Conservation (phyloP, 805 yeast species). For the Metschnikowia koreensis region DNA sequence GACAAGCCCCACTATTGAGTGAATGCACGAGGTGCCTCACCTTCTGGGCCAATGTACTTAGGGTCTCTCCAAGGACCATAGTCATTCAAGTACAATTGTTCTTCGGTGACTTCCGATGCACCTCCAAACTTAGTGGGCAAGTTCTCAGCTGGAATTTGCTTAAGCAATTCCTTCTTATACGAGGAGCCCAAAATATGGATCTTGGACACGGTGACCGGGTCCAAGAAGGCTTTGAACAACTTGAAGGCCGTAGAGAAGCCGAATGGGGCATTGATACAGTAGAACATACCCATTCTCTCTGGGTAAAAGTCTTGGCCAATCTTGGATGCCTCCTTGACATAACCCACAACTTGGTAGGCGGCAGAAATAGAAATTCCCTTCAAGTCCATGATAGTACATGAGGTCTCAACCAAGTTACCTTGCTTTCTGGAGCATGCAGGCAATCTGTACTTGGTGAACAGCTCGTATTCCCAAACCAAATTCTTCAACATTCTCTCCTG, state of each 20-base stretch:
- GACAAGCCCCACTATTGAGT: not conserved
- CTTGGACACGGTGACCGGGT: conserved; percentile 95
- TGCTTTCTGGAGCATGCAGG: conserved; percentile 91
- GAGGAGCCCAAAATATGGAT: conserved; percentile 81
- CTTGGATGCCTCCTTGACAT: conserved; percentile 88
- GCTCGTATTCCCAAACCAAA: conserved; percentile 96
- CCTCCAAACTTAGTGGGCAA: conserved; percentile 94
- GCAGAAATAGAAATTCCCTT: conserved; percentile 87
- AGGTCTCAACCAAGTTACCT: conserved; percentile 82
- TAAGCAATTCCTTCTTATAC: conserved; percentile 77
- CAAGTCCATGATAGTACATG: conserved; percentile 92
- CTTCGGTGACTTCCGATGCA: conserved; percentile 59
- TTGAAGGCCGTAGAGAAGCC: conserved; percentile 95
- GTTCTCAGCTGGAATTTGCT: conserved; percentile 92
- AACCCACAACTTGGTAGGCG: conserved; percentile 80
- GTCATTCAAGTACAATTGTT: conserved; percentile 85
- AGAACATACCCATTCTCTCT: conserved; percentile 98
- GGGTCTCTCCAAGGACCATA: conserved; percentile 97
- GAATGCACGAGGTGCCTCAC: conserved; percentile 70
- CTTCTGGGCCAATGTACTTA: conserved; percentile 88
- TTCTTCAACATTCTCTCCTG: conserved; percentile 96
- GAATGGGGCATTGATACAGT: conserved; percentile 93
- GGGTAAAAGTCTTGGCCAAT: conserved; percentile 98
- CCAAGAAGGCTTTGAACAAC: conserved; percentile 88
- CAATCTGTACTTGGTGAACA: conserved; percentile 76